Conservation (phyloP, 1,284 basidiomycete species). For the Naganishia albida region DNA sequence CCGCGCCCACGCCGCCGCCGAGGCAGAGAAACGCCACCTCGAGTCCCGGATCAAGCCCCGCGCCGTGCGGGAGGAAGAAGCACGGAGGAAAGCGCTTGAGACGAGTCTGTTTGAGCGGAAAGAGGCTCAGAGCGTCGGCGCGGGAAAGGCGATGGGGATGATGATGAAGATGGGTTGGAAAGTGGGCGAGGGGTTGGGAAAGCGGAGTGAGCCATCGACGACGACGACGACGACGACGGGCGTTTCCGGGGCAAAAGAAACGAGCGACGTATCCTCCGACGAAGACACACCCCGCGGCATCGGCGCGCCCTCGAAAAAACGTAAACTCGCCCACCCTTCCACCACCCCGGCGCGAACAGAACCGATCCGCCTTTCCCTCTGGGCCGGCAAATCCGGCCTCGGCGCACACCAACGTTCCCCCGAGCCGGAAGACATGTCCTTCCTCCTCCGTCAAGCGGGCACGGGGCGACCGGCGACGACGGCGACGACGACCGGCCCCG, state of each 20-base stretch:
- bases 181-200: conserved; percentile 49
- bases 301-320: conserved; percentile 16
- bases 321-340: not conserved
- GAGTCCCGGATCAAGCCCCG: conserved; percentile 43
- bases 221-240: not conserved
- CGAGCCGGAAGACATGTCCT: conserved; percentile 22
- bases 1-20: conserved; percentile 36
- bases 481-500: not conserved
- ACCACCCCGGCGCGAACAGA: conserved; percentile 36
- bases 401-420: conserved; percentile 27
- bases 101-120: conserved; percentile 44
- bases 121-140: conserved; percentile 5
- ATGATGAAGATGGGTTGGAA: conserved; percentile 57
- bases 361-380: conserved; percentile 52
- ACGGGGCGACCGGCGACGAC: not conserved
- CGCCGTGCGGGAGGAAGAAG: conserved; percentile 43
- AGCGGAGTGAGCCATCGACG: not conserved
- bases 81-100: conserved; percentile 44
- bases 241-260: not conserved
- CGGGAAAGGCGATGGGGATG: conserved; percentile 47
- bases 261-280: not conserved
- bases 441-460: conserved; percentile 14
- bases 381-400: conserved; percentile 40
- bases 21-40: conserved; percentile 35
- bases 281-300: conserved; percentile 1